These are phyloP conservation scores for Cladosporium sp. DNA, from an alignment of 2,329 filamentous ascomycete genomes.

Conservation along the genomic window DNA sequence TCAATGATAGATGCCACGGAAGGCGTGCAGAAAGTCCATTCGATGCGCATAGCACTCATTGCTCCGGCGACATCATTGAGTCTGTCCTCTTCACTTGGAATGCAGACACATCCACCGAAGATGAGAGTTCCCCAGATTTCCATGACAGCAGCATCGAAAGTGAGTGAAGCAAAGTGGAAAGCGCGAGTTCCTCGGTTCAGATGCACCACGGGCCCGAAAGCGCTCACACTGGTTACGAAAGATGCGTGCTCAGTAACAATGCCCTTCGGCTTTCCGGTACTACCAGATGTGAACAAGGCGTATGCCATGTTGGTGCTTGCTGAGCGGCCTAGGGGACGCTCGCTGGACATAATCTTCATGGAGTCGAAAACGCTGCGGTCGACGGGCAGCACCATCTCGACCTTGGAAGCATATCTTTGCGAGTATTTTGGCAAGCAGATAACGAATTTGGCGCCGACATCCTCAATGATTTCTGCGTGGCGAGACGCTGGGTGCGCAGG, in stretches of 20 bases:
- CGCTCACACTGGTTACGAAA: constrained; percentile 9
- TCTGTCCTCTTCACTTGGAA: constrained; percentile 47
- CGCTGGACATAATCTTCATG: constrained; percentile 17
- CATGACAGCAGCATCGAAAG: constrained; percentile 34
- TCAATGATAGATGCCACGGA: constrained; percentile 44
- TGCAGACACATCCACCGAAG: constrained; percentile 50
- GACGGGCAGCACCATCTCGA: constrained; percentile 18
- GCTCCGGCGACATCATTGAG: constrained; percentile 50
- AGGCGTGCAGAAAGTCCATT: constrained; percentile 49
- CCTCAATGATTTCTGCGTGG: constrained; percentile 14
- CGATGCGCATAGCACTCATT: constrained; percentile 39
- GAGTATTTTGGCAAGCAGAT: constrained; percentile 16
- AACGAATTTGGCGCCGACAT: constrained; percentile 11
- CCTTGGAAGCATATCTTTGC: constrained; percentile 5
- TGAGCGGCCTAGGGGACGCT: constrained; percentile 15
- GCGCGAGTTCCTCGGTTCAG: constrained; percentile 16
- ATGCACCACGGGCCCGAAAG: background rate
- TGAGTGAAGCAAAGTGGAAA: constrained; percentile 22
- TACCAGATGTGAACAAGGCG: constrained; percentile 23
- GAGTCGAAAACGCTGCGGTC: constrained; percentile 20
- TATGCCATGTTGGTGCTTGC: constrained; percentile 22
- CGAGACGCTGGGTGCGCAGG: constrained; percentile 19
- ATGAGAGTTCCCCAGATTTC: constrained; percentile 41
- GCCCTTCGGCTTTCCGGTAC: constrained; percentile 23
- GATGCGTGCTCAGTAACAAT: constrained; percentile 18